phyloP scores from a whole-genome alignment of 495 filamentous ascomycete genomes.

The Lophium mytilinum region DNA sequence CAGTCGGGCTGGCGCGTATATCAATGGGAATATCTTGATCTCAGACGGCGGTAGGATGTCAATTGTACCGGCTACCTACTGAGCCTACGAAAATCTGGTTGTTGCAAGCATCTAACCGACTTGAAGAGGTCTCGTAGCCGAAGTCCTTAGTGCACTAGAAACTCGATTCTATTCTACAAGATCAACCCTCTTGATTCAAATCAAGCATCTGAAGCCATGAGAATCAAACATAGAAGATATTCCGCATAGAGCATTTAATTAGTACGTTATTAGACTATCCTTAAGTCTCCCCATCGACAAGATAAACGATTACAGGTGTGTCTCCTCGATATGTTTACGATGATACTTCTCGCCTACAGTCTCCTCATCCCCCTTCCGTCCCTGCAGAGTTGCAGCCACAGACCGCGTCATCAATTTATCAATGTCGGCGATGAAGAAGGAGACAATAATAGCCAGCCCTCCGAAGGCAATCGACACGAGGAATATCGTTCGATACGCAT shows the following conservation, averaged over 20 bases:
- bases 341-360: not conserved
- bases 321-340: too few species aligned
- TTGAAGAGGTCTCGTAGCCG: too few species aligned
- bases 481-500: conserved; percentile 26
- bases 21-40: conserved; percentile 33
- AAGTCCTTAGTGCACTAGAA: too few species aligned
- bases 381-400: conserved; percentile 14
- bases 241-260: too few species aligned
- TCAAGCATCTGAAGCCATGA: too few species aligned
- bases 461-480: conserved; percentile 20
- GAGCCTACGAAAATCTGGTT: not conserved
- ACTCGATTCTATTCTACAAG: too few species aligned
- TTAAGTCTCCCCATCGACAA: too few species aligned
- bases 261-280: too few species aligned
- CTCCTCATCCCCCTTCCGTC: conserved; percentile 7
- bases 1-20: conserved; percentile 27
- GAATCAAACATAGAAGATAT: too few species aligned
- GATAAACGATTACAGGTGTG: too few species aligned
- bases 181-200: too few species aligned
- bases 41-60: conserved; percentile 33
- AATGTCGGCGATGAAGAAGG: conserved; percentile 22
- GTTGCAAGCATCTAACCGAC: too few species aligned
- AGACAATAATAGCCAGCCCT: conserved; percentile 17
- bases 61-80: conserved; percentile 28
- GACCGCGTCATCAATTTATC: conserved; percentile 14